A percentile compares a stretch with the other conserved stretches of the same genome.
These are phyloP conservation scores for Trametopsis cervina DNA, from an alignment of 768 basidiomycete species.

Conservation along the genomic window DNA sequence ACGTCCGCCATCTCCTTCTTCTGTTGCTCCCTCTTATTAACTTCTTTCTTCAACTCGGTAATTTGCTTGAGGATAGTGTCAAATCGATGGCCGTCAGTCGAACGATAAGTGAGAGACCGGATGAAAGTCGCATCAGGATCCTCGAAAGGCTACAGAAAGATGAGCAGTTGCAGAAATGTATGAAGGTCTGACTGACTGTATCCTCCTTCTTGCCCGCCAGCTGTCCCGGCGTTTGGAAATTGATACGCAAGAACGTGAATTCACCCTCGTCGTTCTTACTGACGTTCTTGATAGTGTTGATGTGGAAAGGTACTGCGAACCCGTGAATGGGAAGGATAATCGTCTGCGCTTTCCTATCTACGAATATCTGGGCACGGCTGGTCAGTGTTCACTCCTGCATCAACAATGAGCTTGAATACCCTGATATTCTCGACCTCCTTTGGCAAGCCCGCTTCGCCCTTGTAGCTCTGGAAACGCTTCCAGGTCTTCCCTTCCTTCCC, in stretches of 20 bases:
- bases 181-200: conserved; percentile 71
- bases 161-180: conserved; percentile 28
- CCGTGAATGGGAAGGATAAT: conserved; percentile 92
- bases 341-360: conserved; percentile 86
- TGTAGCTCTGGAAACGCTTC: conserved; percentile 96
- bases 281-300: conserved; percentile 96
- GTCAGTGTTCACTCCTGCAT: conserved; percentile 1
- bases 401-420: conserved; percentile 38
- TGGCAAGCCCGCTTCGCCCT: conserved; percentile 87
- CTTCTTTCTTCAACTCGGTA: conserved; percentile 92
- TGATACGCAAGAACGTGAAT: conserved; percentile 89
- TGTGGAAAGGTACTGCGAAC: conserved; percentile 95
- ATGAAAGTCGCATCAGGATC: conserved; percentile 95
- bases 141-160: conserved; percentile 71
- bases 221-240: conserved; percentile 98
- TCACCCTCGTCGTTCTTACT: conserved; percentile 98
- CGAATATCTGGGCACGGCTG: conserved; percentile 55
- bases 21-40: conserved; percentile 95
- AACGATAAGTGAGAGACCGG: conserved; percentile 91
- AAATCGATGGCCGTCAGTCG: conserved; percentile 83
- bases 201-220: conserved; percentile 98
- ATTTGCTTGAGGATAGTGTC: conserved; percentile 87
- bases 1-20: conserved; percentile 99
- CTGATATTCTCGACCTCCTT: conserved; percentile 72
- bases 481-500: conserved; percentile 89